Percentiles rank a stretch among this genome's conserved stretches.
Conservation (phyloP, 2,329 filamentous ascomycete genomes). For the Fusarium foetens region DNA sequence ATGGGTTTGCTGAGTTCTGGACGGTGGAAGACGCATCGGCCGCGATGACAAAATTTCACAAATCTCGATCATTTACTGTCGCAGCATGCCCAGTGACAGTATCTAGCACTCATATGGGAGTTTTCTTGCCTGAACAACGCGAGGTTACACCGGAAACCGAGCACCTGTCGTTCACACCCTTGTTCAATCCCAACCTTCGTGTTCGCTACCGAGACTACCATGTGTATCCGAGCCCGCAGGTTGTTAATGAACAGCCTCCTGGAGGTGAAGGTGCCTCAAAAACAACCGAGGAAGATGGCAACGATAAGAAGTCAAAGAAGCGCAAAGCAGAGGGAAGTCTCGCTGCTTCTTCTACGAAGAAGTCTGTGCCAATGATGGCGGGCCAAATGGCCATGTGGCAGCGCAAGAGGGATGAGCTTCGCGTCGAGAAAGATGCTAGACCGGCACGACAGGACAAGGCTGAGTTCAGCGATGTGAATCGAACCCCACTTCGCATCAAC, state of each 20-base stretch:
- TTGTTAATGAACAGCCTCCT: slow-evolving; percentile 64
- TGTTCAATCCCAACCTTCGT: slow-evolving; percentile 73
- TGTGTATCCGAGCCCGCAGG: slow-evolving; percentile 74
- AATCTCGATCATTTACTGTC: slow-evolving; percentile 80
- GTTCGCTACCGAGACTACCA: slow-evolving; percentile 82
- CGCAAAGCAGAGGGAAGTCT: slow-evolving; percentile 59
- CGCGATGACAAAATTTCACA: slow-evolving; percentile 76
- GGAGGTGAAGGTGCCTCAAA: slow-evolving; percentile 46
- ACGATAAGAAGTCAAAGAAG: slow-evolving; percentile 61
- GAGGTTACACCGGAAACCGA: slow-evolving; percentile 64
- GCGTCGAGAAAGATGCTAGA: slow-evolving; percentile 32
- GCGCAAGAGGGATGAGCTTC: slow-evolving; percentile 56
- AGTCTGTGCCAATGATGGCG: slow-evolving; percentile 56
- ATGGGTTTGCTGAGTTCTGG: slow-evolving; percentile 86
- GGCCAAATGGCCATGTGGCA: slow-evolving; percentile 59
- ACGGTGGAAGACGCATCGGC: slow-evolving; percentile 79
- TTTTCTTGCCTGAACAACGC: slow-evolving; percentile 80
- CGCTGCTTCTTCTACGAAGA: slow-evolving; percentile 48
- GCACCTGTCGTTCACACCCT: slow-evolving; percentile 74
- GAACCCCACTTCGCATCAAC: slow-evolving; percentile 38
- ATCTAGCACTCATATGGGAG: slow-evolving; percentile 83
- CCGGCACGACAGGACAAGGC: slow-evolving; percentile 3
- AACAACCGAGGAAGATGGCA: slow-evolving; percentile 40
- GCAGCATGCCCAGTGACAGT: slow-evolving; percentile 76
- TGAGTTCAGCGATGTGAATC: slow-evolving; percentile 29